Base-by-base conservation (phyloP, 768 basidiomycete genomes). In the Rhizopogon roseolus region DNA sequence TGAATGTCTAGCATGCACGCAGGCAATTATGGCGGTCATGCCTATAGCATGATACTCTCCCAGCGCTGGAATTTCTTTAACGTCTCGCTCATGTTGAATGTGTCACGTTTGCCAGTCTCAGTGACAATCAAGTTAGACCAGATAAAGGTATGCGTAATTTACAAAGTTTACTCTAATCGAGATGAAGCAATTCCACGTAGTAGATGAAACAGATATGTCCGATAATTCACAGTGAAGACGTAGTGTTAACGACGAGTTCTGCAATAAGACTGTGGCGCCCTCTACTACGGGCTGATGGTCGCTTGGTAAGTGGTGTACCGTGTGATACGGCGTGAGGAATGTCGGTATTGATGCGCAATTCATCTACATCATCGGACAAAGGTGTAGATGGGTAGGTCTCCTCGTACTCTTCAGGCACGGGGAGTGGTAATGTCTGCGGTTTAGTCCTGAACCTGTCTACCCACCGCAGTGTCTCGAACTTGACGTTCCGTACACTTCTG, bases 391-490 rank as follows among this genome's bases (percentile, higher is more conserved):
- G 55, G 75, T 78, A 51, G 62, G 60, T 53, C 73, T 62, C 62
- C 53, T 66, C 66, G 32, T 68, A 67, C 9, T 69, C 59, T 34
- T 72, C 61, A 8, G 57, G 60, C 34, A 54, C 48, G 6, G 77
- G 72, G 55, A 74, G 71, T 11, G 73, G 73, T 85, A 85, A 87
- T 38, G 63, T 61, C 42, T 50, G 79, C 71, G 57, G 82, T 53
- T 53, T 79, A 34, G 82, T 78, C 39, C 75, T 70, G 46, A 76
- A 71, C 8, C 88, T 85, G 64, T 91, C 90, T 45, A 92, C 79
- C 78, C 84, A 86, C 55, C 81, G 81, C 58, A 92, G 64, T 17
- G 81, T 78, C 45, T 78, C 78, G 13, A 83, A 66, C 19, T 79
- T 79, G 28, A 86, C 75, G 44, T 86, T 77, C 36, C 90, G 78